Conservation (phyloP, 148 eudicot species). For the Rhododendron kiyosumense region DNA sequence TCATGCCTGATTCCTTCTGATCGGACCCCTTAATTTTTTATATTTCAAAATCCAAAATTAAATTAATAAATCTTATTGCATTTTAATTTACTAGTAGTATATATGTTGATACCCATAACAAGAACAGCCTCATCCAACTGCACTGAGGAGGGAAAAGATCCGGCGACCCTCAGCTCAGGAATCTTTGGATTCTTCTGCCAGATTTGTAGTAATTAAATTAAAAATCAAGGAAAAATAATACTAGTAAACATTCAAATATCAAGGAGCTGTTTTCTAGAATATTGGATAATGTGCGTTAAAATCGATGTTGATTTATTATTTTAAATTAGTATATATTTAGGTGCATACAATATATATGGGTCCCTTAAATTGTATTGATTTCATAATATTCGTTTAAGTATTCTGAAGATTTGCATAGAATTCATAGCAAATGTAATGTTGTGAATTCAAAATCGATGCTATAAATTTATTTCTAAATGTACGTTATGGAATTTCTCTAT, state of each 20-base stretch:
- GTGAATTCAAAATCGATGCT: not conserved
- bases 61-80: not conserved
- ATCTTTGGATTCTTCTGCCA: not conserved
- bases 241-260: not conserved
- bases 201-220: not conserved
- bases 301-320: not conserved
- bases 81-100: not conserved
- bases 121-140: not conserved
- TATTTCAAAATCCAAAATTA: not conserved
- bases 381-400: not conserved
- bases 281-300: not conserved
- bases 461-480: not conserved
- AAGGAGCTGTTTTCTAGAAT: not conserved
- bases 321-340: not conserved
- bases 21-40: not conserved
- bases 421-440: not conserved
- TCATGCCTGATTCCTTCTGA: not conserved
- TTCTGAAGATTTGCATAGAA: not conserved
- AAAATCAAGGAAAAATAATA: not conserved
- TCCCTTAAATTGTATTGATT: not conserved
- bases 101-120: not conserved
- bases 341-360: not conserved
- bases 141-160: not conserved
- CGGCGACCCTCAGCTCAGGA: not conserved
- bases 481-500: not conserved